Percentiles rank a stretch among this genome's conserved stretches.
Conservation (phyloP, 177 flowering plant species). For the Vitis hybrid region DNA sequence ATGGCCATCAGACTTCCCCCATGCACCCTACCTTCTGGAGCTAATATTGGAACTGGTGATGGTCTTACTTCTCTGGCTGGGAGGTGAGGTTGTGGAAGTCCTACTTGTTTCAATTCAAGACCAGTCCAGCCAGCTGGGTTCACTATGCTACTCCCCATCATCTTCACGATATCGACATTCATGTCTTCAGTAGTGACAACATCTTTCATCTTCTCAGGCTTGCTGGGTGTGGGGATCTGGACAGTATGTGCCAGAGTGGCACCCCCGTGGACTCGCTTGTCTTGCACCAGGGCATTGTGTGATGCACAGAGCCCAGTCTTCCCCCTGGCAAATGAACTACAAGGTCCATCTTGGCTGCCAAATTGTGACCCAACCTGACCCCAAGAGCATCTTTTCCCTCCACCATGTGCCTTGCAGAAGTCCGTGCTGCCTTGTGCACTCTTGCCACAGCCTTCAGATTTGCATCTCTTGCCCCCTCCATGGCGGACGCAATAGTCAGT, state of each 20-base stretch:
- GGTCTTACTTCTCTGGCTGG: constrained; percentile 14
- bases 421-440: constrained; percentile 99
- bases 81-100: constrained; percentile 7
- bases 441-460: constrained; percentile 77
- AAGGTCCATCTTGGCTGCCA: constrained; percentile 50
- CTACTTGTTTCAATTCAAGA: constrained; percentile 17
- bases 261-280: constrained; percentile 92
- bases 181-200: constrained; percentile 32
- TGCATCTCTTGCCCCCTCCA: constrained; percentile 97
- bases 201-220: constrained; percentile 37
- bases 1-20: constrained; percentile 86
- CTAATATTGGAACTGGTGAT: constrained; percentile 14
- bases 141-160: constrained; percentile 14
- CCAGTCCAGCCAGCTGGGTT: constrained; percentile 19
- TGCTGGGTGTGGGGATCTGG: constrained; percentile 34
- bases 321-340: constrained; percentile 86
- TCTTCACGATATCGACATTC: constrained; percentile 37
- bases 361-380: constrained; percentile 73
- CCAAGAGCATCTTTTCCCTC: constrained; percentile 95
- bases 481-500: constrained; percentile 95
- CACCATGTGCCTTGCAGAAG: constrained; percentile 98
- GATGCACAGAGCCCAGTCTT: constrained; percentile 88
- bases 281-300: constrained; percentile 84
- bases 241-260: constrained; percentile 51
- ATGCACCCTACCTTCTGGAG: constrained; percentile 92